Conservation (phyloP, 169 alveolate genomes). For the Besnoitia besnoiti region DNA sequence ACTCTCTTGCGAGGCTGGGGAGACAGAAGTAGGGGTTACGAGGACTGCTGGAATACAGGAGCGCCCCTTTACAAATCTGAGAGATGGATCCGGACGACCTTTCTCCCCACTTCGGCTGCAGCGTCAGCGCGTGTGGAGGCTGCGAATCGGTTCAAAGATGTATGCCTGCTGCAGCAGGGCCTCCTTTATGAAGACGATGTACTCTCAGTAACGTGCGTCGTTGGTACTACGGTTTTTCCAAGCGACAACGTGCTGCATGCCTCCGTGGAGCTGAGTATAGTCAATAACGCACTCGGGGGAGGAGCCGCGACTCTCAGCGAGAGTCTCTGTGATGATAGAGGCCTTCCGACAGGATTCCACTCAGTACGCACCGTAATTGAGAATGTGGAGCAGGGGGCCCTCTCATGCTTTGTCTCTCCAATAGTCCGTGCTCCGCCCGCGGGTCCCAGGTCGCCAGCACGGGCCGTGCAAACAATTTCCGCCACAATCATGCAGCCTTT, state of each 20-base stretch:
- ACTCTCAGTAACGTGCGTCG: slow-evolving; percentile 12
- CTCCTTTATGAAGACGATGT: slow-evolving; percentile 8
- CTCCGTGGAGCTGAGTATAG: slow-evolving; percentile 45
- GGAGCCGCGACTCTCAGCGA: not conserved
- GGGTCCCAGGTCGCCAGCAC: slow-evolving; percentile 36
- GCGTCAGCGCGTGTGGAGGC: not conserved
- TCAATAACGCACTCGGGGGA: not conserved
- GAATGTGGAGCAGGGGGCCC: not conserved
- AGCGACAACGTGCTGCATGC: slow-evolving; percentile 15
- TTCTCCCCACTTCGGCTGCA: not conserved
- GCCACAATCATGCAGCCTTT: slow-evolving; percentile 39
- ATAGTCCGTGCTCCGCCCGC: slow-evolving; percentile 36
- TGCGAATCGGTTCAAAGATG: slow-evolving; percentile 24
- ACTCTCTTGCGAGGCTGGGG: not conserved
- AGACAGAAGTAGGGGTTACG: not conserved
- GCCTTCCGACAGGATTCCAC: slow-evolving; percentile 34
- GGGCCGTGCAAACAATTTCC: slow-evolving; percentile 8
- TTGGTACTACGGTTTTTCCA: slow-evolving; percentile 32
- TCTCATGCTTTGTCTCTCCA: slow-evolving; percentile 27
- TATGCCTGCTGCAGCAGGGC: slow-evolving; percentile 41
- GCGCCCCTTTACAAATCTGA: no score
- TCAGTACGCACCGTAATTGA: slow-evolving; percentile 1
- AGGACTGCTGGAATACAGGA: not conserved
- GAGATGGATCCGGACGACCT: no score
- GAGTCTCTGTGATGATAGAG: not conserved